Evolutionary conservation across 148 eudicot genomes (phyloP).

Genomic region (Oxyria digyna): DNA sequence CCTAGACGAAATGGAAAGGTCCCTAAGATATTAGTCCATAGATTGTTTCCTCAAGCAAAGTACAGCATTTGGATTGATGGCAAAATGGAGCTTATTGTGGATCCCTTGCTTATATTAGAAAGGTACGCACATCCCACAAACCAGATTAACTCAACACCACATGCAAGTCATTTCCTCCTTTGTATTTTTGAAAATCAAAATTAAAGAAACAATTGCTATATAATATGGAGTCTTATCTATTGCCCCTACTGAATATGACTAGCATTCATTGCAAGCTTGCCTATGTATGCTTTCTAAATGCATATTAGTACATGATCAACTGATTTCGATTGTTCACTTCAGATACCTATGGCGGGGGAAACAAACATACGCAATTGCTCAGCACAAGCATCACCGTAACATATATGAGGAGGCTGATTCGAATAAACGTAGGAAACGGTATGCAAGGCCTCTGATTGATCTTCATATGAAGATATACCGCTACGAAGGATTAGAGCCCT

Average conservation of each 20-base stretch:
- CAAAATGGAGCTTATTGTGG: conserved; percentile 96
- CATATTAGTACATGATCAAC: too few relatives aligned
- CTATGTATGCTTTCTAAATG: neutral
- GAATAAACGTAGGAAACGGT: conserved; percentile 90
- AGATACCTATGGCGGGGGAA: conserved; percentile 97
- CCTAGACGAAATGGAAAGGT: conserved; percentile 97
- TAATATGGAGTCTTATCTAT: too few relatives aligned
- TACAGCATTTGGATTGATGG: conserved; percentile 99
- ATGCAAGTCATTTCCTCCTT: neutral
- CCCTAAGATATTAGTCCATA: conserved; percentile 81
- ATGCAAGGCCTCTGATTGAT: conserved; percentile 94
- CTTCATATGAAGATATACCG: conserved; percentile 88
- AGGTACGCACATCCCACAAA: too few relatives aligned
- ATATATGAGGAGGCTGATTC: conserved; percentile 97
- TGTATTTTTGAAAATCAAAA: neutral
- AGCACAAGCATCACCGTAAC: conserved; percentile 84
- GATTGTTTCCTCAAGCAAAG: conserved; percentile 80
- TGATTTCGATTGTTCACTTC: conserved; percentile 13
- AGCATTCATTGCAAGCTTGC: neutral
- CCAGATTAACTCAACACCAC: neutral
- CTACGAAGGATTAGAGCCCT: conserved; percentile 84
- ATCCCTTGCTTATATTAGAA: conserved; percentile 83
- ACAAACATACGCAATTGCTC: conserved; percentile 90
- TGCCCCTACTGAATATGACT: too few relatives aligned
- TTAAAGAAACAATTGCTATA: too few relatives aligned